Evolutionary conservation across 805 yeast species (phyloP), one percentile per base, ranked within the genome.

Genomic region (Wickerhamiella qilinensis): DNA sequence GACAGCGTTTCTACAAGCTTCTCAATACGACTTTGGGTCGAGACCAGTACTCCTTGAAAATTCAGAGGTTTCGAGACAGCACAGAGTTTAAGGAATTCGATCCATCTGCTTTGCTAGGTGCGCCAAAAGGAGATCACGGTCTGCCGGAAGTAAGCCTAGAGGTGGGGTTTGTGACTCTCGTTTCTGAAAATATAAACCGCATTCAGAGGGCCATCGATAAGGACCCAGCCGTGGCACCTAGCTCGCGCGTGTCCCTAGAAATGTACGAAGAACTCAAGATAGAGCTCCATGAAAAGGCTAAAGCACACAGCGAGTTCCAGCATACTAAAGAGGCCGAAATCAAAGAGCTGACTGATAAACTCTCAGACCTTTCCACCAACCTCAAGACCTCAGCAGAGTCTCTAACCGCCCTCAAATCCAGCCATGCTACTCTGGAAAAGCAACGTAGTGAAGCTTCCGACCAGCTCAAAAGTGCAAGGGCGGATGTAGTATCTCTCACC

Each of bases 101-200:
- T 9, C 45, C 45, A 8, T 20, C 22, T 12, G 60, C 63, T 18
- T 60, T 71, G 20, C 55, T 71, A 19, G 61, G 64, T 15, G 71
- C 76, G 2, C 63, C 64, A 3, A 68, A 70, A 44, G 94, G 84
- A 53, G 77, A 74, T 2, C 75, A 93, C 1, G 98, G 98, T 1
- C 66, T 88, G 31, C 98, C 97, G 0, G 72, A 74, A 41, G 79
- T 88, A 1, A 84, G 69, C 49, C 78, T 91, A 51, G 77, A 76
- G 41, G 53, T 69, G 0, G 58, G 65, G 2, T 83, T 83, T 53
- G 74, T 81, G 3, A 62, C 60, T 3, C 59, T 85, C 37, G 60
- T 91, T 32, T 75, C 74, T 44, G 91, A 79, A 2, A 79, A 83
- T 49, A 73, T 68, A 44, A 57, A 65, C 22, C 66, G 95, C 41